Base-by-base conservation (phyloP, 2,329 filamentous ascomycete genomes). In the Magnaporthiopsis rhizophila region DNA sequence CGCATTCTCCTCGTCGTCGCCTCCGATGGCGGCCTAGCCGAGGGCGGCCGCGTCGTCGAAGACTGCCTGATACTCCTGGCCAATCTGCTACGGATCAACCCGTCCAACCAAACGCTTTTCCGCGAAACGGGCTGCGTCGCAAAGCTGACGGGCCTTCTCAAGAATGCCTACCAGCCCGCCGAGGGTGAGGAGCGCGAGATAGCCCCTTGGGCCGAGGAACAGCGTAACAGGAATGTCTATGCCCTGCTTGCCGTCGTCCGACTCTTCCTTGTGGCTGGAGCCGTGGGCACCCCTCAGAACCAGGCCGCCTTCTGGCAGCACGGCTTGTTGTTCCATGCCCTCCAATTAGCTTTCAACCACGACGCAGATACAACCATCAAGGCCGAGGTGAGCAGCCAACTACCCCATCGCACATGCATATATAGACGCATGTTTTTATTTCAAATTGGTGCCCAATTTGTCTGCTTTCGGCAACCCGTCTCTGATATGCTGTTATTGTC, bases 61-160 rank as follows among this genome's bases (percentile, higher is more conserved):
- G 95, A 99, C 75, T 97, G 93, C 70, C 80, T 99, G 26, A 94
- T 95, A 65, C 81, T 99, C 63, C 80, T 98, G 61, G 92, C 92
- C 58, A 98, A 98, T 74, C 84, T 99, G 15, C 80, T 99, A 34
- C 86, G 89, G 45, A 84, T 92, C 70, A 98, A 98, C 73, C 80
- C 88, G 1, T 95, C 93, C 2, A 99, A 99, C 72, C 95, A 99
- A 75, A 91, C 92, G 13, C 87, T 94, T 64, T 98, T 99, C 74
- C 86, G 94, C 65, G 95, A 99, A 74, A 94, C 91, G 59, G 92
- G 92, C 0, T 93, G 89, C 71, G 86, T 96, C 18, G 82, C 84
- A 28, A 88, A 87, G 69, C 80, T 97, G 61, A 83, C 88, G 21
- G 83, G 83, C 53, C 80, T 98, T 45, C 80, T 97, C 26, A 82